Evolutionary conservation across 2,329 filamentous ascomycete species (phyloP).

Genomic region (Phialophora chinensis): DNA sequence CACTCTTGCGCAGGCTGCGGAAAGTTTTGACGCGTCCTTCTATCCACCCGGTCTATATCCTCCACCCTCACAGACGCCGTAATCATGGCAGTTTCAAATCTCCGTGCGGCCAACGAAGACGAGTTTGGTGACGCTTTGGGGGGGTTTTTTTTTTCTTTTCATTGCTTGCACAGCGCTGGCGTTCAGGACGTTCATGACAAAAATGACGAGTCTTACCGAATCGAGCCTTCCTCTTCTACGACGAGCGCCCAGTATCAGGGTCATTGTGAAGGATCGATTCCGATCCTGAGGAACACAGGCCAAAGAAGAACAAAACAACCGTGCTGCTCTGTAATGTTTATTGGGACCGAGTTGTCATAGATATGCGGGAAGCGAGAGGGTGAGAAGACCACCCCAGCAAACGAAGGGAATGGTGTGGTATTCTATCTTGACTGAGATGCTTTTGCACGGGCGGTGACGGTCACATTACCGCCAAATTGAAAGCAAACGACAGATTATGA

Average conservation of each 20-base stretch:
- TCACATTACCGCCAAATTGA: neutral
- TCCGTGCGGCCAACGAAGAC: neutral
- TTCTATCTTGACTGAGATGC: slow-evolving; percentile 1
- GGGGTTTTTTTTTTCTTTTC: neutral
- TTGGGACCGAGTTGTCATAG: neutral
- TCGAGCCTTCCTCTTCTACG: neutral
- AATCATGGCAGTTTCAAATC: neutral
- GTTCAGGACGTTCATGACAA: slow-evolving; percentile 15
- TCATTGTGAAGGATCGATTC: neutral
- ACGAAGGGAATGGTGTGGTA: slow-evolving; percentile 7
- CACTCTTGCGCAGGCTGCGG: slow-evolving; percentile 40
- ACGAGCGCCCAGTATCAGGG: neutral
- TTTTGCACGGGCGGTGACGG: neutral
- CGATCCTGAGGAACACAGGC: neutral
- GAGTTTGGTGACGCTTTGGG: neutral
- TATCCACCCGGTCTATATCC: slow-evolving; percentile 25
- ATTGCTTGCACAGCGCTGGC: slow-evolving; percentile 26
- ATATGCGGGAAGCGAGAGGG: neutral
- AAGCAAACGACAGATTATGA: slow-evolving; percentile 14
- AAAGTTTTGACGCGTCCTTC: slow-evolving; percentile 38
- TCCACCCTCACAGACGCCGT: slow-evolving; percentile 1
- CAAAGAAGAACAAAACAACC: neutral
- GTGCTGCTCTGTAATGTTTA: neutral
- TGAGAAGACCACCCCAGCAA: neutral
- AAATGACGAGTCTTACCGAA: slow-evolving; percentile 5